Evolutionary conservation across 2,329 filamentous ascomycete species (phyloP).

Genomic region (Neonectria neomacrospora): DNA sequence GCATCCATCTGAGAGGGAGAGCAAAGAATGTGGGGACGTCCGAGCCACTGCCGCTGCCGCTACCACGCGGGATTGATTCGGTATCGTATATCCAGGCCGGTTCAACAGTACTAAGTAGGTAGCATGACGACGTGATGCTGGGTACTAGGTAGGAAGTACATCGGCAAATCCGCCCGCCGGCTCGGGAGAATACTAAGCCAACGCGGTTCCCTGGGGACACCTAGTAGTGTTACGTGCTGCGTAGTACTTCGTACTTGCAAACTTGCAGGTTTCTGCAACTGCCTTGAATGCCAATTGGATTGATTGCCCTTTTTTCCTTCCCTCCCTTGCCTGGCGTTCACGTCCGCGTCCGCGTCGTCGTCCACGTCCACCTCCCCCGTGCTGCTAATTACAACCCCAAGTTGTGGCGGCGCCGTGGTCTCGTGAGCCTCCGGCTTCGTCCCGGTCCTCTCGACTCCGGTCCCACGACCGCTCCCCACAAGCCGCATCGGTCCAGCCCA

Average conservation of each 20-base stretch:
- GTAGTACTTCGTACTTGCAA: not conserved
- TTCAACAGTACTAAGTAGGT: too few species aligned
- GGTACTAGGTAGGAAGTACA: not conserved
- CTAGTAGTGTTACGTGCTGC: too few species aligned
- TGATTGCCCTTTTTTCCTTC: not conserved
- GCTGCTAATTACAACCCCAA: constrained; percentile 17
- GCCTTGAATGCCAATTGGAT: not conserved
- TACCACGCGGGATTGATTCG: constrained; percentile 9
- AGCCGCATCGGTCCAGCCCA: constrained; percentile 31
- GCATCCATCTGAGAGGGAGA: too few species aligned
- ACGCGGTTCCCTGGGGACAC: too few species aligned
- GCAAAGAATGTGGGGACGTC: not conserved
- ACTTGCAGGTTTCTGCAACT: not conserved
- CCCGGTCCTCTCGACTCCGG: constrained; percentile 44
- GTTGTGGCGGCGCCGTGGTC: constrained; percentile 39
- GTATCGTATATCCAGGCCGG: constrained; percentile 25
- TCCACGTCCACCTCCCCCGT: constrained; percentile 16
- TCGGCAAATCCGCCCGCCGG: not conserved
- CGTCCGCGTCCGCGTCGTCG: not conserved
- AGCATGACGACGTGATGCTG: not conserved
- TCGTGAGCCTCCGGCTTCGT: constrained; percentile 43
- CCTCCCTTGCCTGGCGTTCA: not conserved
- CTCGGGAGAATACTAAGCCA: not conserved
- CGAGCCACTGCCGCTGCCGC: not conserved
- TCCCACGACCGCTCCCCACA: constrained; percentile 41